A percentile compares a stretch with the other conserved stretches of the same genome.
Evolutionary conservation across 495 filamentous ascomycete genomes (phyloP).

Genomic region (Amphirosellinia nigrospora): DNA sequence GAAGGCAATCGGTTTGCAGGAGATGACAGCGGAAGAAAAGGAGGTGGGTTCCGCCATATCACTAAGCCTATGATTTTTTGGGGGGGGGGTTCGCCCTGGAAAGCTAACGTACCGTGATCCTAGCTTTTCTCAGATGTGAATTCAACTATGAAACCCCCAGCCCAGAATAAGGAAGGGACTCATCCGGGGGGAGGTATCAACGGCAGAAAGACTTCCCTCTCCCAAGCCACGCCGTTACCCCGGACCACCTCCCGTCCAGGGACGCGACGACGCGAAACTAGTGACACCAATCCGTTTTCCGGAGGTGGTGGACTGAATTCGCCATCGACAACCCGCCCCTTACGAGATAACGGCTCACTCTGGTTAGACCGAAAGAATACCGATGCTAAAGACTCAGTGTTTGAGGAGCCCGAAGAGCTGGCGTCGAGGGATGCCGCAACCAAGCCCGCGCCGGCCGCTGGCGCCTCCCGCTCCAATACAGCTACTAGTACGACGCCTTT

Average conservation of each 20-base stretch:
- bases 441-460: constrained; percentile 57
- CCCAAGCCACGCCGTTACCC: constrained; percentile 65
- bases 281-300: constrained; percentile 73
- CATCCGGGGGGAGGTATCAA: constrained; percentile 57
- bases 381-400: constrained; percentile 54
- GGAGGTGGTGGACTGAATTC: constrained; percentile 51
- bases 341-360: constrained; percentile 54
- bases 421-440: constrained; percentile 24
- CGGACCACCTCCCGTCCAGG: constrained; percentile 69
- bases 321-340: constrained; percentile 55
- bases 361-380: constrained; percentile 80
- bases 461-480: constrained; percentile 74
- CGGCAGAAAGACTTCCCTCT: constrained; percentile 79
- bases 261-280: constrained; percentile 83
- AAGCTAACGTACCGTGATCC: constrained; percentile 46
- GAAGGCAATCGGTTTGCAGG: constrained; percentile 73
- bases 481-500: constrained; percentile 39
- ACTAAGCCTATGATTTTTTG: constrained; percentile 6
- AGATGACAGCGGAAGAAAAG: constrained; percentile 83
- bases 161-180: constrained; percentile 73
- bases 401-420: constrained; percentile 54
- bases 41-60: constrained; percentile 62
- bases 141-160: constrained; percentile 86
- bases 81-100: too few species aligned
- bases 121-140: constrained; percentile 87